These are phyloP conservation scores for Arabis hirsuta DNA, from an alignment of 345 rosid genomes.

Conservation along the genomic window DNA sequence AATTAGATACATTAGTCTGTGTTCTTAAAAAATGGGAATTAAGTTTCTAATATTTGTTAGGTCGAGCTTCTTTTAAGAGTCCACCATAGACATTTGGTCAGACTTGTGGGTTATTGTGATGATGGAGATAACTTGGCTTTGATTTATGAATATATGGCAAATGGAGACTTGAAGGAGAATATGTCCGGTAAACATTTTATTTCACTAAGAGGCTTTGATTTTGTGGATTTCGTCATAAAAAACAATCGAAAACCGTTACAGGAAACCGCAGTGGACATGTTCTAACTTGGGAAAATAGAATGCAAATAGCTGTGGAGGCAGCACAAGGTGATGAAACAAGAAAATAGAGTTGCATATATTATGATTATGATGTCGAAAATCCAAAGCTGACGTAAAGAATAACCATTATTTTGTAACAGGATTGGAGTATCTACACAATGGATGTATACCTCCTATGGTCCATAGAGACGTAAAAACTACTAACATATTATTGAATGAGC, in stretches of 20 bases:
- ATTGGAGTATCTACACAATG: constrained; percentile 63
- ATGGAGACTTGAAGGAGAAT: constrained; percentile 55
- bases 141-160: constrained; percentile 64
- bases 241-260: not conserved
- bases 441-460: constrained; percentile 60
- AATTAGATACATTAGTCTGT: not conserved
- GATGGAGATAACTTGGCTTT: constrained; percentile 53
- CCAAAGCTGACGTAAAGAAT: constrained; percentile 2
- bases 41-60: constrained; percentile 18
- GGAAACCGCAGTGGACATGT: constrained; percentile 24
- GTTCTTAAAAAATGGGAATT: not conserved
- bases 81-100: constrained; percentile 50
- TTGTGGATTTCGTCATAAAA: not conserved
- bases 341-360: not conserved
- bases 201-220: not conserved
- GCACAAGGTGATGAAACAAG: constrained; percentile 53
- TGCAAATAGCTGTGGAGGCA: constrained; percentile 55
- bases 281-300: constrained; percentile 56
- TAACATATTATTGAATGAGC: constrained; percentile 59
- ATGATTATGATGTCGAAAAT: not conserved
- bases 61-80: constrained; percentile 43
- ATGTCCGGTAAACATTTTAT: constrained; percentile 36
- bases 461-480: constrained; percentile 60
- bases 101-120: constrained; percentile 61
- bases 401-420: constrained; percentile 43